Conservation (phyloP, 1,284 basidiomycete species). For the Sanghuangporus weigelae region DNA sequence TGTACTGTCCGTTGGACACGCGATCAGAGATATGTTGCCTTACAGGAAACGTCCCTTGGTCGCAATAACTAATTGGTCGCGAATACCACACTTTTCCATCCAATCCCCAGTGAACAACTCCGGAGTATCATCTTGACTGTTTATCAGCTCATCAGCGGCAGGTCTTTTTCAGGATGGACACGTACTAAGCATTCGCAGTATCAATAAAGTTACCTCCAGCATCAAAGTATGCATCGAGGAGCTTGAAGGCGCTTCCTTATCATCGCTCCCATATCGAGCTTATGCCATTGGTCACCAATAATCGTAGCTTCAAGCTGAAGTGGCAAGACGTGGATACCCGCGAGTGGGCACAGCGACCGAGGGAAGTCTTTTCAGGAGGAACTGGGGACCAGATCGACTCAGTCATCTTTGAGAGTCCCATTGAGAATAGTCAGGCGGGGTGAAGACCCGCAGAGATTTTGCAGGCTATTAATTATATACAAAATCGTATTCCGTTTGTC, state of each 20-base stretch:
- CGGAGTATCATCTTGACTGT: conserved; percentile 19
- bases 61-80: conserved; percentile 35
- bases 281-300: conserved; percentile 36
- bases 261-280: conserved; percentile 15
- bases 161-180: background rate
- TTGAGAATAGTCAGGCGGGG: background rate
- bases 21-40: background rate
- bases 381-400: background rate
- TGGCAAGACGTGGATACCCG: conserved; percentile 33
- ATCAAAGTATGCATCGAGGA: conserved; percentile 21
- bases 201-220: conserved; percentile 23
- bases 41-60: conserved; percentile 24
- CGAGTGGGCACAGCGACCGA: conserved; percentile 14
- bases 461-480: too few relatives aligned
- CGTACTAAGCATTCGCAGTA: conserved; percentile 21
- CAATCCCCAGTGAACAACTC: conserved; percentile 32
- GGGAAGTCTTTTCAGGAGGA: background rate
- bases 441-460: too few relatives aligned
- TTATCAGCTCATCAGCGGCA: background rate
- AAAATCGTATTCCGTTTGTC: too few relatives aligned
- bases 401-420: background rate
- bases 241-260: conserved; percentile 20
- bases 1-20: conserved; percentile 21
- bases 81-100: conserved; percentile 29
- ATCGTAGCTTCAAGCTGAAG: conserved; percentile 44